Percentiles rank a stretch among this genome's conserved stretches.
phyloP scores from a whole-genome alignment of 441 rosid species.

The Gossypium trilobum region DNA sequence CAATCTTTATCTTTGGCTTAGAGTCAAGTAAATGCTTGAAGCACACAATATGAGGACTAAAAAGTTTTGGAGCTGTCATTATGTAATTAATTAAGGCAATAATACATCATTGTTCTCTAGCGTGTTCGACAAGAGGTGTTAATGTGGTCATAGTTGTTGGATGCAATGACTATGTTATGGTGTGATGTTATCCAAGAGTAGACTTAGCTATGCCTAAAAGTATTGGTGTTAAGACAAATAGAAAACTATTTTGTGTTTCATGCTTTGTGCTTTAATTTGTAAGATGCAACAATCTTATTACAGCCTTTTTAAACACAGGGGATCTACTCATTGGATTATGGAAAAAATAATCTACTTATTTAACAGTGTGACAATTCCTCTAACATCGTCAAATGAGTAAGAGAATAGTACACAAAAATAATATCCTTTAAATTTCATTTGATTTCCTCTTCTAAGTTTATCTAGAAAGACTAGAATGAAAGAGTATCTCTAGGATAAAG shows the following conservation, averaged over 20 bases:
- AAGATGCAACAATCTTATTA: background rate
- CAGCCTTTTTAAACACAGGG: background rate
- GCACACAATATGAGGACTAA: slow-evolving; percentile 11
- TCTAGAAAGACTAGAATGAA: background rate
- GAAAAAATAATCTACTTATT: background rate
- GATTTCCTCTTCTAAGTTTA: slow-evolving; percentile 6
- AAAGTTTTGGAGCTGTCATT: background rate
- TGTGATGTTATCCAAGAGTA: background rate
- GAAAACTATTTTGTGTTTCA: background rate
- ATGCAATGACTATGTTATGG: background rate
- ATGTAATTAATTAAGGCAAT: slow-evolving; percentile 7
- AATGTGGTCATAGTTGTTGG: background rate
- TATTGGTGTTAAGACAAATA: background rate
- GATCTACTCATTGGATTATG: background rate
- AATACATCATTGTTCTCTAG: background rate
- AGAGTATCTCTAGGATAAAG: slow-evolving; percentile 1
- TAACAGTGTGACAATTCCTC: background rate
- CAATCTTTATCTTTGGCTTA: slow-evolving; percentile 9
- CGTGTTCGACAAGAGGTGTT: background rate
- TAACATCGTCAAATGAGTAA: background rate
- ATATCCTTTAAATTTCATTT: slow-evolving; percentile 1
- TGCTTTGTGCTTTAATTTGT: background rate
- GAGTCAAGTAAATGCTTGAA: slow-evolving; percentile 6
- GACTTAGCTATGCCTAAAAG: background rate
- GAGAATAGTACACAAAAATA: background rate